Percentiles rank a stretch among this genome's conserved stretches.
These are phyloP conservation scores for Leishmania tropica DNA, from an alignment of 208 protist genomes.

Conservation along the genomic window DNA sequence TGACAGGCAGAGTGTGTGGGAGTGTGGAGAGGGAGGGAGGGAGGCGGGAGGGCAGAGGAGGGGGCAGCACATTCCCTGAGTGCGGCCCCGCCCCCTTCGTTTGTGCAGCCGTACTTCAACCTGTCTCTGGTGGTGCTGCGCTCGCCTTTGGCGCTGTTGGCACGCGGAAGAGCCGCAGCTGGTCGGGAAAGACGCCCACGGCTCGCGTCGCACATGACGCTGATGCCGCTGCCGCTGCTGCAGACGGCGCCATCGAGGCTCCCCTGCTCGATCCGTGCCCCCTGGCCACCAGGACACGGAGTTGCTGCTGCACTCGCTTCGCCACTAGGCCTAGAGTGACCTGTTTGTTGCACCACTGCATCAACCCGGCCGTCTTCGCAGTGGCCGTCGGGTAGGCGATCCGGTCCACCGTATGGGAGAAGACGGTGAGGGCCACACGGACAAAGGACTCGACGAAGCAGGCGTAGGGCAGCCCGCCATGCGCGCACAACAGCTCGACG, in stretches of 20 bases:
- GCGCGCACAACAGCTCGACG: slow-evolving; percentile 15
- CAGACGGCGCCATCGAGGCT: not conserved
- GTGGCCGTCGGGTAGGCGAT: slow-evolving; percentile 59
- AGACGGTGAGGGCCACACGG: slow-evolving; percentile 76
- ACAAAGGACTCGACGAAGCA: slow-evolving; percentile 75
- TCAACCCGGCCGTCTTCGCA: slow-evolving; percentile 56
- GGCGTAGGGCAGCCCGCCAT: slow-evolving; percentile 50
- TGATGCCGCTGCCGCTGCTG: slow-evolving; percentile 1
- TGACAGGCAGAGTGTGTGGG: not conserved
- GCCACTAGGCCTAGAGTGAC: slow-evolving; percentile 46
- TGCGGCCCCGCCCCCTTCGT: not conserved
- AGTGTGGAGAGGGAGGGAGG: too few species aligned
- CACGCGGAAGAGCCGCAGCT: slow-evolving; percentile 24
- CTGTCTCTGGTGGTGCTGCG: not conserved
- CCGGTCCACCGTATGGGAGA: slow-evolving; percentile 48
- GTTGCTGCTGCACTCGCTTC: slow-evolving; percentile 26
- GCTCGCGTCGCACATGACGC: slow-evolving; percentile 3
- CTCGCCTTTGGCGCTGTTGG: not conserved
- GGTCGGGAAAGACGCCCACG: slow-evolving; percentile 12
- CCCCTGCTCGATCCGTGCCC: not conserved
- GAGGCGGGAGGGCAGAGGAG: too few species aligned
- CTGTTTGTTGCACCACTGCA: slow-evolving; percentile 78
- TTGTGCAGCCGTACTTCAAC: not conserved
- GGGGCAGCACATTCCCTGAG: not conserved
- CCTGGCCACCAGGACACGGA: not conserved